Conservation (phyloP, 352 stramenopile species). For the Globisporangium solare region DNA sequence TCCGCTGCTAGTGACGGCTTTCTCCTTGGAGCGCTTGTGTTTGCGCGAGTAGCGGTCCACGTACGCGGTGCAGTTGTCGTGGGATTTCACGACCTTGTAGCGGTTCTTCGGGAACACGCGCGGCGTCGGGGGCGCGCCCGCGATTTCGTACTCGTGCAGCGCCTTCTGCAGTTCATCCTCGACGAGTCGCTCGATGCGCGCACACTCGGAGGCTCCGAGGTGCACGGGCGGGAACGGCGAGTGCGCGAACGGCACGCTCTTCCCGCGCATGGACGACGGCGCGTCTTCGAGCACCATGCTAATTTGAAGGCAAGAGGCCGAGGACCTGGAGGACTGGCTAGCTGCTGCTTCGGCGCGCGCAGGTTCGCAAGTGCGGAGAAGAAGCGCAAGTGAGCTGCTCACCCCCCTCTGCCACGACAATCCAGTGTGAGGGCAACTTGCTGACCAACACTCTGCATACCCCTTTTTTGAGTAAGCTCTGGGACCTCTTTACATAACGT, state of each 20-base stretch:
- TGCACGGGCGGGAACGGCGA: slow-evolving; percentile 8
- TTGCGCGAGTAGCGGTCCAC: slow-evolving; percentile 3
- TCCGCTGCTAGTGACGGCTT: not conserved
- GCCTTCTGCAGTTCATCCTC: slow-evolving; percentile 5
- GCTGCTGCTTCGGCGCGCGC: too few species aligned
- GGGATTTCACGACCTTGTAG: slow-evolving; percentile 15
- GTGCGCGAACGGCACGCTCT: slow-evolving; percentile 8
- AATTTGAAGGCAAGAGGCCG: too few species aligned
- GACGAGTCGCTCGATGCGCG: slow-evolving; percentile 6
- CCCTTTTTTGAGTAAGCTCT: not conserved
- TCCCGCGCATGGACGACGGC: too few species aligned
- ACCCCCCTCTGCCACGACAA: too few species aligned
- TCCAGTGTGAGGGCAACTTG: too few species aligned
- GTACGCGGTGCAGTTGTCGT: slow-evolving; percentile 15
- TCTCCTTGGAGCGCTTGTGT: not conserved
- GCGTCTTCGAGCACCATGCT: too few species aligned
- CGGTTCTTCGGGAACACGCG: slow-evolving; percentile 5
- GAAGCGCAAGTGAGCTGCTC: too few species aligned
- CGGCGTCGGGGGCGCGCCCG: slow-evolving; percentile 1
- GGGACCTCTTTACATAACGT: too few species aligned
- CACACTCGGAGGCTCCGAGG: not conserved
- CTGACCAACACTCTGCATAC: too few species aligned
- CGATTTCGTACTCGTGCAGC: slow-evolving; percentile 14
- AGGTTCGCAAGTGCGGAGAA: too few species aligned
- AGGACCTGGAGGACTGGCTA: too few species aligned